Evolutionary conservation across 179 eudicot species (phyloP), one percentile per base, ranked within the genome.

Genomic region (Actinidia arguta): DNA sequence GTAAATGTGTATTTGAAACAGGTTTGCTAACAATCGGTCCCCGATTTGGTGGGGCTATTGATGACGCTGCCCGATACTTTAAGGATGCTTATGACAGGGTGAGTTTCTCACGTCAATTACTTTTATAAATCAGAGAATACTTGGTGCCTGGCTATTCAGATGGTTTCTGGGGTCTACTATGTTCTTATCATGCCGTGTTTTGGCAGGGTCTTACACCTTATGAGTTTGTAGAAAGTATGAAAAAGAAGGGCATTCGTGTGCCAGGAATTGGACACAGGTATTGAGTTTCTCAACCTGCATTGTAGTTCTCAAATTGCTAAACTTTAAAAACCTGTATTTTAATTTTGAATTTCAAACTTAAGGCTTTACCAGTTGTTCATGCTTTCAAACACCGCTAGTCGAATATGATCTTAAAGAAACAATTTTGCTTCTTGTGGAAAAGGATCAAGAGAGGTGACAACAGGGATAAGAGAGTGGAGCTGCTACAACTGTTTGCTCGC

Each of bases 181-280:
- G 51, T 48, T 52, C 62, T 73, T 66, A 44, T 68, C 68, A 69
- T 68, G 68, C 25, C 73, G 47, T 86, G 81, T 58, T 63, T 62
- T 88, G 39, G 76, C 93, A 96, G 99, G 86, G 89, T 87, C 93
- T 96, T 82, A 87, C 98, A 11, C 94, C 99, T 20, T 96, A 95
- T 82, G 97, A 96, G 85, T 96, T 95, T 80, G 99, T 96, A 10
- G 99, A 96, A 86, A 84, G 93, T 79, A 96, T 96, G 99, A 96
- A 96, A 92, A 96, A 95, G 90, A 95, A 92, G 91, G 99, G 99
- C 44, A 95, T 96, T 80, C 98, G 99, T 82, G 99, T 96, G 80
- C 98, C 99, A 73, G 99, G 99, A 70, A 96, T 96, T 81, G 99
- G 99, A 81, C 99, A 96, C 95, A 95, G 99, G 98, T 96, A 81